Evolutionary conservation across 2,329 filamentous ascomycete genomes (phyloP), one percentile per base, ranked within the genome.

Genomic region (Hymenoscyphus scutula): DNA sequence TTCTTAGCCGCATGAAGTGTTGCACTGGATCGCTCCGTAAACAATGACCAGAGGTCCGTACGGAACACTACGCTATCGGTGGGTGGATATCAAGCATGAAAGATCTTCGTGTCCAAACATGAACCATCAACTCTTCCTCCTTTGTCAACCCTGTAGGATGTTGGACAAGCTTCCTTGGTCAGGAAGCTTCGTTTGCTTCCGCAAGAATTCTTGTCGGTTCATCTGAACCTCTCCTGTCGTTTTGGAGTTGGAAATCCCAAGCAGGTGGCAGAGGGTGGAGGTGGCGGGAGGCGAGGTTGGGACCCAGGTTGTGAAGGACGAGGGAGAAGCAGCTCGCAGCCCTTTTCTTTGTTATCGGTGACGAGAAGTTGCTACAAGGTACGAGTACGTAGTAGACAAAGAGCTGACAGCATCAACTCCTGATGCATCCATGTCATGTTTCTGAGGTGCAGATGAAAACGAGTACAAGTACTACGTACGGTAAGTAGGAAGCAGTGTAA

Each of bases 1-100:
- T 51, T 15, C 10, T 51, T 51, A 51, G 45, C n/a, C 8, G 45
- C 45, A 51, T 51, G 45, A 51, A 51, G n/a, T 23, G 45, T 51
- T 51, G 45, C 6, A 51, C 45, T 25, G 45, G 45, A 48, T 48
- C 23, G 13, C 34, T 17, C 34, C 34, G 34, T 37, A 37, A 37
- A 37, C 34, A 23, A 51, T 51, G 41, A 48, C 23, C 45, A 51
- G 45, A 19, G 45, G 45, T 23, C 45, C 19, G 45, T 25, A n/a
- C 23, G n/a, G 19, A n/a, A 19, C 38, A n/a, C 17, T 45, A 45
- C 17, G 19, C 38, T n/a, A 45, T n/a, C 15, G 34, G 34, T 11
- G n/a, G 38, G 38, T 45, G n/a, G 17, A 19, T n/a, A 48, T 48
- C 17, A n/a, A 48, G 41, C 41, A 48, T 48, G 41, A 48, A 48